phyloP scores from a whole-genome alignment of 768 basidiomycete genomes.

The Sutorius australiensis region DNA sequence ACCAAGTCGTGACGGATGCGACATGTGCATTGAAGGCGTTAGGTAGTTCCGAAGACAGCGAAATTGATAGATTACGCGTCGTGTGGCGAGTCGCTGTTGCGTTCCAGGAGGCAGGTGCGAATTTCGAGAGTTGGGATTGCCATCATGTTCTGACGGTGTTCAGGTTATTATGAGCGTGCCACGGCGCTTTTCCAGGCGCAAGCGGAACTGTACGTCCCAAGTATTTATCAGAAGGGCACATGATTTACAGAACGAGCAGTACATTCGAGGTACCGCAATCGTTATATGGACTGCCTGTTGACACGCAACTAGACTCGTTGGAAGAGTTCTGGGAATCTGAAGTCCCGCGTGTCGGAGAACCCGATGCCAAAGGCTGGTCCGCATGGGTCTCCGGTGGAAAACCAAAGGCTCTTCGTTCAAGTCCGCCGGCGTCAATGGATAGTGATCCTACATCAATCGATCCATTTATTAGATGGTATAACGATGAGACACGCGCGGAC shows the following conservation, averaged over 20 bases:
- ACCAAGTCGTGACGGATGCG: constrained; percentile 52
- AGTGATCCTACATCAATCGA: constrained; percentile 40
- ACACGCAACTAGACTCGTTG: constrained; percentile 50
- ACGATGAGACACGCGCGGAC: constrained; percentile 52
- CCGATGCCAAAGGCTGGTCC: constrained; percentile 63
- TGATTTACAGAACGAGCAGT: constrained; percentile 35
- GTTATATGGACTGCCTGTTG: constrained; percentile 42
- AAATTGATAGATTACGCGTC: constrained; percentile 53
- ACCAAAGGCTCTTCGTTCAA: constrained; percentile 25
- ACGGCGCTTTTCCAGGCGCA: constrained; percentile 81
- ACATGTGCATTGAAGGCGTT: constrained; percentile 44
- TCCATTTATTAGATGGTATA: constrained; percentile 66
- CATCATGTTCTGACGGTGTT: background rate
- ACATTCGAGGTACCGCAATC: constrained; percentile 52
- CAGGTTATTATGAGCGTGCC: constrained; percentile 72
- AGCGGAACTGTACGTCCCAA: constrained; percentile 63
- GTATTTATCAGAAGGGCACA: background rate
- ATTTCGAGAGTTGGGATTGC: constrained; percentile 1
- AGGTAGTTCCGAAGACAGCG: constrained; percentile 39
- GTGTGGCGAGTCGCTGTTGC: constrained; percentile 69
- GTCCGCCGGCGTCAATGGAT: constrained; percentile 14
- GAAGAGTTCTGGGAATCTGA: constrained; percentile 88
- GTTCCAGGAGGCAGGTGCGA: constrained; percentile 63
- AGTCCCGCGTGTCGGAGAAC: constrained; percentile 69
- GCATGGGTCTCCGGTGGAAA: constrained; percentile 51